Conservation (phyloP, 2,329 filamentous ascomycete species). For the Phyllosticta paracitricarpa region DNA sequence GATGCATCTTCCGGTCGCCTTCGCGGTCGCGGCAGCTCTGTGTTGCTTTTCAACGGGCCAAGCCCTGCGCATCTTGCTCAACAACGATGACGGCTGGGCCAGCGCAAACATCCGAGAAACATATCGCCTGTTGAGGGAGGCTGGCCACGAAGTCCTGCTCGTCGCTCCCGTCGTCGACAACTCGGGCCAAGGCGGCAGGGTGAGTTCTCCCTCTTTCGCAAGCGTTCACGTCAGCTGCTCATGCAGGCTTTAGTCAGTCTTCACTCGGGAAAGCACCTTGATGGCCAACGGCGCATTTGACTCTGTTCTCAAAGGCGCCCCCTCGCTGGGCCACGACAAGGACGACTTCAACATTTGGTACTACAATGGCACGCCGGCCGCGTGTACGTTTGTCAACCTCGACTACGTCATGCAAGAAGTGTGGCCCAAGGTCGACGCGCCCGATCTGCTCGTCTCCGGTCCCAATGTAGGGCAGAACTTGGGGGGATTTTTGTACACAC, state of each 20-base stretch:
- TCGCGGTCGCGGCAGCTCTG: slow-evolving; percentile 12
- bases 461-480: slow-evolving; percentile 48
- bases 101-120: slow-evolving; percentile 28
- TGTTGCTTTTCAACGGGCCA: slow-evolving; percentile 13
- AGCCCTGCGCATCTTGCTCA: slow-evolving; percentile 27
- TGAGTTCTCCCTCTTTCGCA: slow-evolving; percentile 3
- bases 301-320: slow-evolving; percentile 37
- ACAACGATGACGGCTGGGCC: slow-evolving; percentile 31
- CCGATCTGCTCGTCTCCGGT: slow-evolving; percentile 46
- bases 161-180: slow-evolving; percentile 35
- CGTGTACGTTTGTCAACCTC: slow-evolving; percentile 46
- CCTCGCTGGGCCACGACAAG: slow-evolving; percentile 42
- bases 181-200: slow-evolving; percentile 36
- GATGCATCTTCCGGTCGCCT: background rate
- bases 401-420: slow-evolving; percentile 44
- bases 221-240: background rate
- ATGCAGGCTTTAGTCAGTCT: slow-evolving; percentile 20
- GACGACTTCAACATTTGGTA: slow-evolving; percentile 48
- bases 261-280: slow-evolving; percentile 35
- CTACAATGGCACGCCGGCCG: slow-evolving; percentile 49
- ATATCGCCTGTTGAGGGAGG: slow-evolving; percentile 19
- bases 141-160: slow-evolving; percentile 29
- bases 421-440: slow-evolving; percentile 38
- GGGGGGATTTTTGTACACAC: slow-evolving; percentile 41
- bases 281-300: slow-evolving; percentile 34